A percentile compares a stretch with the other conserved stretches of the same genome.
Conservation (phyloP, 257 asterid genomes). For the Nicotiana tabacum region DNA sequence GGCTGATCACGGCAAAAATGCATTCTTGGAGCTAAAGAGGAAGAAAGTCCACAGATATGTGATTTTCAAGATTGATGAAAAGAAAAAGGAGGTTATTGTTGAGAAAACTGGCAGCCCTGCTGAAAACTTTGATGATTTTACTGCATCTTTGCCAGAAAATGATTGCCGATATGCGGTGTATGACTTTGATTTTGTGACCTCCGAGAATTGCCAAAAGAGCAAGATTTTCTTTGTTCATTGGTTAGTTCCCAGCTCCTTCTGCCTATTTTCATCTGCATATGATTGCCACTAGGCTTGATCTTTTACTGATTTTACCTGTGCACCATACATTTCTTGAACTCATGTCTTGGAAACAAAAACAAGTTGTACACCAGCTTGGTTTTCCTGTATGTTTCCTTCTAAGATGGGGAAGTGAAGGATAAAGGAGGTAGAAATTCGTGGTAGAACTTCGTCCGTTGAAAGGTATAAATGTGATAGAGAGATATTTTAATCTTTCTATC, state of each 20-base stretch:
- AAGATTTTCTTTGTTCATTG: slow-evolving; percentile 77
- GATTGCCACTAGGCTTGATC: neutral
- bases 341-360: too few relatives aligned
- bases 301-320: neutral
- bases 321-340: too few relatives aligned
- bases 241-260: slow-evolving; percentile 19
- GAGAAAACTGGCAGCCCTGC: slow-evolving; percentile 57
- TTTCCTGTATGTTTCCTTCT: too few relatives aligned
- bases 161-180: slow-evolving; percentile 65
- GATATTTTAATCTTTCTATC: too few relatives aligned
- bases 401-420: too few relatives aligned
- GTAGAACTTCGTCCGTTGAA: too few relatives aligned
- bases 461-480: too few relatives aligned
- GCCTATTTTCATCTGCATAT: slow-evolving; percentile 18
- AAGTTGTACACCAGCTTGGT: too few relatives aligned
- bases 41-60: slow-evolving; percentile 56
- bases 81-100: slow-evolving; percentile 54
- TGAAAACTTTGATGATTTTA: slow-evolving; percentile 46
- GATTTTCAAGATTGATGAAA: slow-evolving; percentile 63
- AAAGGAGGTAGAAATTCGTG: too few relatives aligned
- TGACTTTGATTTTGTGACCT: slow-evolving; percentile 62
- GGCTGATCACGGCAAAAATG: slow-evolving; percentile 45
- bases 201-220: slow-evolving; percentile 73
- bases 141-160: slow-evolving; percentile 53
- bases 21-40: slow-evolving; percentile 57